phyloP scores from a whole-genome alignment of 345 rosid species.

The Clausena lansium region DNA sequence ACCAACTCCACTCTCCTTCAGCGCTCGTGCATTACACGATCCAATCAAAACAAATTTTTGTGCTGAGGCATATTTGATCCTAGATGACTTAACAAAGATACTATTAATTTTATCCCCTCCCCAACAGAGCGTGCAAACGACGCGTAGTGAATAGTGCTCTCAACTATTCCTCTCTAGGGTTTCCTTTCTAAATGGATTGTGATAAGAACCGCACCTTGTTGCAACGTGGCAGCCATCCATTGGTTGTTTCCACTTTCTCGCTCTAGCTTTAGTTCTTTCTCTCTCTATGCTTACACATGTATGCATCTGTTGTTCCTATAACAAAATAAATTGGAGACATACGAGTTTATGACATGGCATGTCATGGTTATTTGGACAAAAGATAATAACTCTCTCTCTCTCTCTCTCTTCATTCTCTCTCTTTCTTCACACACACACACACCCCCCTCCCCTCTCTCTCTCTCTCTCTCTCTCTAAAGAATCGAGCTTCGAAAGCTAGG shows the following conservation, averaged over 20 bases:
- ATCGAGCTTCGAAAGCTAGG: conserved; percentile 49
- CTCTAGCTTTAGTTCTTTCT: conserved; percentile 19
- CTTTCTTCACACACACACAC: not conserved
- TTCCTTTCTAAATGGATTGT: conserved; percentile 46
- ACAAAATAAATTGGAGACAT: conserved; percentile 22
- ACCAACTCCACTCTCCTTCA: conserved; percentile 10
- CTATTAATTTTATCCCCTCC: not conserved
- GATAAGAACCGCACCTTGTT: conserved; percentile 62
- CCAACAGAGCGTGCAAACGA: conserved; percentile 30
- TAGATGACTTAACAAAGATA: conserved; percentile 14
- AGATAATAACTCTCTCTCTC: conserved; percentile 24
- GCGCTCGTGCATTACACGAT: not conserved
- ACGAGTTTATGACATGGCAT: conserved; percentile 47
- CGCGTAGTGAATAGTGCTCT: conserved; percentile 31
- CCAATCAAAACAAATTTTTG: conserved; percentile 27
- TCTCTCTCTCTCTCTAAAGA: conserved; percentile 38
- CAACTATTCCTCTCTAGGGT: conserved; percentile 46
- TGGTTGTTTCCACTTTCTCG: conserved; percentile 23
- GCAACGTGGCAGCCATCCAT: conserved; percentile 34
- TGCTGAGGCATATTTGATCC: conserved; percentile 31
- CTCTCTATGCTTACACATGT: conserved; percentile 11
- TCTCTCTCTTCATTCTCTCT: conserved; percentile 23
- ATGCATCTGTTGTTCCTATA: conserved; percentile 4
- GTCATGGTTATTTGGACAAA: conserved; percentile 43
- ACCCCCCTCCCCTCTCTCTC: conserved; percentile 30